Evolutionary conservation across 441 rosid species (phyloP).

Genomic region (Flueggea neowawraea): DNA sequence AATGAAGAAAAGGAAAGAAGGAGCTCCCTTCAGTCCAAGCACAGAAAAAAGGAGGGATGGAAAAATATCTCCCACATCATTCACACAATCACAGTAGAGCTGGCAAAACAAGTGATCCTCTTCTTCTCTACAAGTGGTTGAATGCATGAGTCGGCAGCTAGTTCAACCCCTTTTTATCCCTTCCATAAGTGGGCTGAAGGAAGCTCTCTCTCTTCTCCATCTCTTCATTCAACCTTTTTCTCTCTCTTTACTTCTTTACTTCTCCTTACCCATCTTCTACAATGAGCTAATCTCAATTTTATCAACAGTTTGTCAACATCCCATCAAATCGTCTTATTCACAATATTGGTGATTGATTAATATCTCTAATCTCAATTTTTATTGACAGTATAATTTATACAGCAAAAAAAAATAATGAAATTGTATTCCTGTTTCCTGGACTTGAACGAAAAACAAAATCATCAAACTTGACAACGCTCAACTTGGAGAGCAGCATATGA

Average conservation of each 20-base stretch:
- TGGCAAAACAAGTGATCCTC: too few species aligned
- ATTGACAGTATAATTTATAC: too few species aligned
- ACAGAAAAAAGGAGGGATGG: slow-evolving; percentile 51
- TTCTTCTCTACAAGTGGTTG: slow-evolving; percentile 48
- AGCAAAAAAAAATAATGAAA: too few species aligned
- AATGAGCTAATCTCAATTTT: too few species aligned
- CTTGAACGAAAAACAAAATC: too few species aligned
- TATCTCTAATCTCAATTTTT: too few species aligned
- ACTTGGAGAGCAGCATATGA: too few species aligned
- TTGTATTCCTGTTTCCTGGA: too few species aligned
- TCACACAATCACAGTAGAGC: slow-evolving; percentile 71
- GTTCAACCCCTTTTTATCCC: slow-evolving; percentile 33
- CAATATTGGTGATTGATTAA: too few species aligned
- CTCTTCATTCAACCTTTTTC: not conserved
- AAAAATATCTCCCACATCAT: slow-evolving; percentile 92
- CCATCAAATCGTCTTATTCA: too few species aligned
- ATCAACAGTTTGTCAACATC: not conserved
- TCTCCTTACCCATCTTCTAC: not conserved
- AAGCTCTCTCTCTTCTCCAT: slow-evolving; percentile 83
- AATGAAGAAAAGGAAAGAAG: slow-evolving; percentile 38
- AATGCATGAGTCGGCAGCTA: slow-evolving; percentile 96
- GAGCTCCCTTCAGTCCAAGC: slow-evolving; percentile 99
- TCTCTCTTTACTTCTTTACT: too few species aligned
- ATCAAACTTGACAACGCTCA: too few species aligned
- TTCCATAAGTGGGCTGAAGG: slow-evolving; percentile 79